Evolutionary conservation across 805 yeast genomes (phyloP), one percentile per base, ranked within the genome.

Genomic region (Allodekkera sacchari): DNA sequence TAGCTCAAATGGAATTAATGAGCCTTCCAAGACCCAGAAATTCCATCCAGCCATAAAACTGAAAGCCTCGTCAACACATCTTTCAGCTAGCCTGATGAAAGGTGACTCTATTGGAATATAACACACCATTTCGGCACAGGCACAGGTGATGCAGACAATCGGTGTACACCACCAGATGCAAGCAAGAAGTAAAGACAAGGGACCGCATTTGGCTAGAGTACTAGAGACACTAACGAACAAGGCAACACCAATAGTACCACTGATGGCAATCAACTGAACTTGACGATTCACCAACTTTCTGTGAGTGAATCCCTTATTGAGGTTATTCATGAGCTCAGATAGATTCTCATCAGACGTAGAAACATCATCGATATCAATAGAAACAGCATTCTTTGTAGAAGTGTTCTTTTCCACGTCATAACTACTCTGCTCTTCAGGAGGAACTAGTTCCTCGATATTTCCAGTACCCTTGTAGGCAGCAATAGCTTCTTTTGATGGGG

Each of bases 181-280:
- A 4, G 57, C 68, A 19, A 67, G 37, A 7, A 66, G 38, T 25
- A 67, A 46, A 21, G 57, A 53, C 17, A 64, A 48, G 2, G 72
- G 71, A 5, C 72, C 74, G 25, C 61, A 57, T 16, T 45, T 40
- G 12, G 50, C 50, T 16, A 63, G 45, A 2, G 57, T 57, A 18
- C 47, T 44, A 6, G 64, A 61, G 18, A 62, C 58, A 21, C 61
- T 50, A 9, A 63, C 66, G 29, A 63, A 63, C 14, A 61, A 43
- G 7, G 63, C 65, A 4, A 63, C 57, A 18, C 68, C 68, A 32
- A 63, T 60, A 14, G 66, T 59, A 26, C 66, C 79, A 42, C 80
- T 81, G 34, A 76, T 65, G 27, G 81, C 77, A 37, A 74, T 70
- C 78, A 74, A 70, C 50, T 72, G 77, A 33, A 64, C 54, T 33